Base-by-base conservation (phyloP, 768 basidiomycete species). In the Jaapia argillacea region DNA sequence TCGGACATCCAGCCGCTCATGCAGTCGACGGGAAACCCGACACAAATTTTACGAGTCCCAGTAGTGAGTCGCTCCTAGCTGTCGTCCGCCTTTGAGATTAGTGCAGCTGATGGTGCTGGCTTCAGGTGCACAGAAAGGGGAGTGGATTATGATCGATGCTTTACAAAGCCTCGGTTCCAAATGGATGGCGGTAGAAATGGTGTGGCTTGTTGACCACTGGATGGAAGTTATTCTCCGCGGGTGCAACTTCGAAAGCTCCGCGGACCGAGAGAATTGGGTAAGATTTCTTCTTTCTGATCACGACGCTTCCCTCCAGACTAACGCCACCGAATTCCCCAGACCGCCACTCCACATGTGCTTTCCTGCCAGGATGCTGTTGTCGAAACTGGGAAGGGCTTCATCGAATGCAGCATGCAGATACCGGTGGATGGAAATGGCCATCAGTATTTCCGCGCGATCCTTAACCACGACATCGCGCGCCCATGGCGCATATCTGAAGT, bases 1-100 rank as follows among this genome's bases (percentile, higher is more conserved):
- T 72, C 28, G 47, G 54, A 2, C 62, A 70, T 55, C 59, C 78
- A 22, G 65, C 68, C 21, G 77, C 74, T 10, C 59, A 63, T 53
- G 79, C 77, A 3, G 79, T 80, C 4, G 79, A 83, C 59, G 68
- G 71, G 5, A 52, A 63, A n/a, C 48, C 54, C 3, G 56, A 58
- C 6, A 79, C 77, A 24, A 65, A 58, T 1, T 83, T 82, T 51
- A 64, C 62, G 25, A 78, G 76, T 54, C 52, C 61, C 24, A 48
- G 58, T 45, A 52, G 80, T 78, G 50, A 43, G 71, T 26, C 21
- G 21, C 21, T 37, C 26, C 12, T n/a, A 25, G n/a, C 20, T 28
- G 20, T 21, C 16, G 25, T 20, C 40, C 4, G 21, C 28, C 20
- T 45, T 23, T n/a, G n/a, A 38, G 20, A 43, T 37, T 47, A 18